Conservation (phyloP, 352 stramenopile species). For the Nothophytophthora sp. region DNA sequence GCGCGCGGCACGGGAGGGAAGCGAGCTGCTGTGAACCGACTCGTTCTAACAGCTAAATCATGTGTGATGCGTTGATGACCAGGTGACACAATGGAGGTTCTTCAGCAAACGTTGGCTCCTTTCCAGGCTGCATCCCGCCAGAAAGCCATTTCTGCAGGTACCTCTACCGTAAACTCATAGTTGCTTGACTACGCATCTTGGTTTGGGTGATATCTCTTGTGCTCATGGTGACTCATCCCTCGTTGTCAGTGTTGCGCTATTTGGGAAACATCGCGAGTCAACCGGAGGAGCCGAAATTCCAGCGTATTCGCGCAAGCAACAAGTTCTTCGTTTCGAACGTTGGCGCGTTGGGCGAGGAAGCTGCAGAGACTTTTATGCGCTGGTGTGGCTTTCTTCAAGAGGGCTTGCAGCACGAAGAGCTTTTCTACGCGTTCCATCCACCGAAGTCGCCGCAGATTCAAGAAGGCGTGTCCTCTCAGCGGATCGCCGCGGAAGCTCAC, state of each 20-base stretch:
- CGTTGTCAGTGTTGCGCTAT: conserved; percentile 50
- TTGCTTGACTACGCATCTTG: too few relatives aligned
- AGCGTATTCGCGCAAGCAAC: conserved; percentile 74
- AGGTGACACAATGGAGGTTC: conserved; percentile 25
- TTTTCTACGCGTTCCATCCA: conserved; percentile 51
- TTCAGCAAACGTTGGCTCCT: conserved; percentile 18
- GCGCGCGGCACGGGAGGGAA: too few relatives aligned
- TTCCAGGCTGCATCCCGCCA: conserved; percentile 12
- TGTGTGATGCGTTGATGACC: not conserved
- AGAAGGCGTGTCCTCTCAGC: conserved; percentile 2
- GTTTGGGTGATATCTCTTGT: conserved; percentile 1
- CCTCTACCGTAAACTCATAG: too few relatives aligned
- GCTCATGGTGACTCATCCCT: not conserved
- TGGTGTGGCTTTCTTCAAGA: conserved; percentile 61
- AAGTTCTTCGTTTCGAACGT: conserved; percentile 68
- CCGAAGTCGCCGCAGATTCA: conserved; percentile 6
- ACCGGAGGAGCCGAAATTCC: conserved; percentile 61
- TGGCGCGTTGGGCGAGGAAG: conserved; percentile 19
- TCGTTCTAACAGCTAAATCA: too few relatives aligned
- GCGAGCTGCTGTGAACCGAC: too few relatives aligned
- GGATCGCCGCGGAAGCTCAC: conserved; percentile 24
- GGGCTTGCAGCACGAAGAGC: conserved; percentile 22
- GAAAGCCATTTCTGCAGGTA: conserved; percentile 41
- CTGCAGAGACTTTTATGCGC: conserved; percentile 24
- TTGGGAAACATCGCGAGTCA: conserved; percentile 62